Evolutionary conservation across 2,329 filamentous ascomycete genomes (phyloP), one percentile per base, ranked within the genome.

Genomic region (Mycosphaerella sp.): DNA sequence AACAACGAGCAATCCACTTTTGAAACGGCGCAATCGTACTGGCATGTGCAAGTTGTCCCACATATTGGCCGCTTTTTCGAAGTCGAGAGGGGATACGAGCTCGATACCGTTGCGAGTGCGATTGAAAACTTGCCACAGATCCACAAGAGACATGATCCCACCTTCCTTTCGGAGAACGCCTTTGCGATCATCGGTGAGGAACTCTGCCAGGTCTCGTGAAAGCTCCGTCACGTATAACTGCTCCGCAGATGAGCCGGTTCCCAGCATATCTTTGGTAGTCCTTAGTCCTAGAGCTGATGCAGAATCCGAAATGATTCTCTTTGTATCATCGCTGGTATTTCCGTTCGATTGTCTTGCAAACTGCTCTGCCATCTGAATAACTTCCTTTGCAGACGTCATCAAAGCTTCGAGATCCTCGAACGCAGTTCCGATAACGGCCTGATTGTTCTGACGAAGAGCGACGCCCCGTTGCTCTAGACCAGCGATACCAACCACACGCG

Each of bases 321-420:
- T 87, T 9, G 89, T 83, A 69, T 93, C 89, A 6, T 67, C 65
- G 23, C 58, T 56, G 39, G 71, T 79, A n/a, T 77, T 79, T 21
- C 79, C 81, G 17, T 76, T 73, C 54, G 73, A 71, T 66, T 91
- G 86, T 10, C 82, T 78, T 1, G 89, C 84, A 63, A 97, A 92
- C 12, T 84, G 84, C 70, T 97, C 92, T 0, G 93, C 93, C 41
- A 98, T 83, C 4, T 90, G 89, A 48, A 97, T 86, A 46, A 98
- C 89, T 68, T 98, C 89, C 68, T 97, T 96, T 4, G 93, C 93
- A 3, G 92, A 96, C 2, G 91, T 89, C 92, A 97, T 98, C 38
- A 98, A 78, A 3, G 93, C 91, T 68, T 97, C 92, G 0, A 98
- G 80, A 66, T 98, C 93, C 68, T 96, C 92, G 65, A 98, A 98